Evolutionary conservation across 345 rosid genomes (phyloP).

Genomic region (Citrus mangshanensis): DNA sequence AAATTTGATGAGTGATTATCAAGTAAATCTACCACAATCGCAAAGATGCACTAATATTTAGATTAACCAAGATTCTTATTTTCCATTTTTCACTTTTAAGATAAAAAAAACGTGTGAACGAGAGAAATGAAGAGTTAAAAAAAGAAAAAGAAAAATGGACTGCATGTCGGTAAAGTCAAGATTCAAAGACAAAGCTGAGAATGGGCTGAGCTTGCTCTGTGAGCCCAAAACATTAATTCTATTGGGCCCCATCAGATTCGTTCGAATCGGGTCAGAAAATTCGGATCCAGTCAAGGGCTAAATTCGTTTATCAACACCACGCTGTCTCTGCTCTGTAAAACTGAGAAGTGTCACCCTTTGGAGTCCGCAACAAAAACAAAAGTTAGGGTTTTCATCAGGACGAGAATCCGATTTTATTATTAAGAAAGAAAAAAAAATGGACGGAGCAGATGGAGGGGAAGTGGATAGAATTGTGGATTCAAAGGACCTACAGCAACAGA

Average conservation of each 20-base stretch:
- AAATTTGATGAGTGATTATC: too few species aligned
- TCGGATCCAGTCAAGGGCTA: not conserved
- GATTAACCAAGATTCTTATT: too few species aligned
- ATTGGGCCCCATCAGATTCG: not conserved
- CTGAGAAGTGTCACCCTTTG: not conserved
- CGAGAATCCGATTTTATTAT: not conserved
- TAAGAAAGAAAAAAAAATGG: conserved; percentile 40
- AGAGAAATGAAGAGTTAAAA: too few species aligned
- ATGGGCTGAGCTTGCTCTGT: not conserved
- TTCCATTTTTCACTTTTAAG: too few species aligned
- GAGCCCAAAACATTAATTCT: not conserved
- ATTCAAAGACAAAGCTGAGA: not conserved
- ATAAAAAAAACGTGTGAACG: too few species aligned
- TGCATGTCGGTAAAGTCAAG: too few species aligned
- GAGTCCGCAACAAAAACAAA: not conserved
- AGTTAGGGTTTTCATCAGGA: conserved; percentile 23
- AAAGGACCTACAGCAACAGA: conserved; percentile 93
- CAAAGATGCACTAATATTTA: too few species aligned
- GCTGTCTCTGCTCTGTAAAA: not conserved
- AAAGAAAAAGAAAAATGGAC: too few species aligned
- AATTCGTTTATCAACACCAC: not conserved
- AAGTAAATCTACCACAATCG: too few species aligned
- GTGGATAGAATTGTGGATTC: conserved; percentile 64
- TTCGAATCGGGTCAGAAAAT: not conserved
- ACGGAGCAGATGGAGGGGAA: conserved; percentile 64